Base-by-base conservation (phyloP, 2,329 filamentous ascomycete species). In the Domatiomyces catenatus region DNA sequence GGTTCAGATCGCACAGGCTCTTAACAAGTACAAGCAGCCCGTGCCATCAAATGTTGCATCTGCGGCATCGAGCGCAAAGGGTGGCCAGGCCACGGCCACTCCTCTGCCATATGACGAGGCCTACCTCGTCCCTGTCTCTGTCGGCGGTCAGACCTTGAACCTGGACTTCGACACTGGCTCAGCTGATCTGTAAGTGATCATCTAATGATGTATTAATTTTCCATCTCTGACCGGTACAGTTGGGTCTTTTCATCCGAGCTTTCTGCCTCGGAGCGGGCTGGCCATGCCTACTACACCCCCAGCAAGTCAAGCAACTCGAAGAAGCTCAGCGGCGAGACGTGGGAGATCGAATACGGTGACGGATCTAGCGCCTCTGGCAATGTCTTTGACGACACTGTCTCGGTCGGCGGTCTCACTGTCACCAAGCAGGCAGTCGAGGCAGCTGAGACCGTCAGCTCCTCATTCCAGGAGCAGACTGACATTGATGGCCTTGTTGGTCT, bases 81-180 rank as follows among this genome's bases (percentile, higher is more conserved):
- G 49, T 49, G 57, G 58, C 47, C 51, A 52, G 22, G 58, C 59
- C 48, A 52, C 64, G 19, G 67, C 70, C n/a, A 70, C 66, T 17
- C 74, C 75, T 0, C 64, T 72, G 53, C 58, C 64, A n/a, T 64
- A 70, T 47, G 79, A 83, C 55, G 66, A 68, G 2, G 73, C 80
- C 61, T 83, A 80, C 51, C 66, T 81, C 26, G 73, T 75, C 50
- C 77, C 80, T 0, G 76, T 87, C 46, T 72, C 69, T 1, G 70
- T 87, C 55, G 84, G 83, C 44, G 67, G 74, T 61, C 78, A 81
- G 58, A 75, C 69, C 2, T 62, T 86, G 55, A 74, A 79, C 53
- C 63, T 88, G 53, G 81, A 86, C 62, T 75, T 88, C 53, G 84
- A 88, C 57, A 88, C 84, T 12, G 81, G 72, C 55, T 83, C 71